These are phyloP conservation scores for Peniophora sp. DNA, from an alignment of 1,284 basidiomycete species.

Conservation along the genomic window DNA sequence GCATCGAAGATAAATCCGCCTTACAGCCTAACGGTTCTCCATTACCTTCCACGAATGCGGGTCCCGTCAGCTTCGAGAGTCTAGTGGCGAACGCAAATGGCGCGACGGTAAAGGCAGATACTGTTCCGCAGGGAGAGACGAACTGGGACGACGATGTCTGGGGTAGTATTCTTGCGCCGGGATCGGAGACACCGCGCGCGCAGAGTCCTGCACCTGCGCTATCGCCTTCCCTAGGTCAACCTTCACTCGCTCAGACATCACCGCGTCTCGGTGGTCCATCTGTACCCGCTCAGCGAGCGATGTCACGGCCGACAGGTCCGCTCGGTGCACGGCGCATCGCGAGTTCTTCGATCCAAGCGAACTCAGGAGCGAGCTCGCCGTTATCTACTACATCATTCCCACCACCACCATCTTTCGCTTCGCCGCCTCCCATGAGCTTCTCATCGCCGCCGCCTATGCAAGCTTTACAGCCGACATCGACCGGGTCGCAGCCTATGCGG, in stretches of 20 bases:
- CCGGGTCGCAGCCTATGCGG: neutral
- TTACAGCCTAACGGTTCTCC: slow-evolving; percentile 17
- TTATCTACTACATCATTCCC: slow-evolving; percentile 10
- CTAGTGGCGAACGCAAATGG: slow-evolving; percentile 51
- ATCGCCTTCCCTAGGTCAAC: neutral
- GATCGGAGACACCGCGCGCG: slow-evolving; percentile 12
- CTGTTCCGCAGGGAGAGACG: slow-evolving; percentile 29
- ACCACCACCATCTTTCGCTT: slow-evolving; percentile 7
- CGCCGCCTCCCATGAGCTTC: slow-evolving; percentile 9
- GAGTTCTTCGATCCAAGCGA: slow-evolving; percentile 27
- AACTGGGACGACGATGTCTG: slow-evolving; percentile 75
- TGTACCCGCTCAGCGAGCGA: slow-evolving; percentile 4
- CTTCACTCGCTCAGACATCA: slow-evolving; percentile 31
- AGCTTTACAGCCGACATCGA: slow-evolving; percentile 9
- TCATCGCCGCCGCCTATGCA: slow-evolving; percentile 10
- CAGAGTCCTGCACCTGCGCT: slow-evolving; percentile 16
- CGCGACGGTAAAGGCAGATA: slow-evolving; percentile 37
- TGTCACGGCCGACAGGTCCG: slow-evolving; percentile 24
- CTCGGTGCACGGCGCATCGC: slow-evolving; percentile 31
- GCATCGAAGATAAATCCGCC: slow-evolving; percentile 71
- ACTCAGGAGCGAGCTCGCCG: slow-evolving; percentile 12
- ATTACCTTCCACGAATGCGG: slow-evolving; percentile 27
- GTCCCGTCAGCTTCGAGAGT: slow-evolving; percentile 64
- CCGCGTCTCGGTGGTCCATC: slow-evolving; percentile 9
- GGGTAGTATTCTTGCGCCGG: slow-evolving; percentile 58